Base-by-base conservation (phyloP, 2,329 filamentous ascomycete species). In the Ophiostoma ulmi region DNA sequence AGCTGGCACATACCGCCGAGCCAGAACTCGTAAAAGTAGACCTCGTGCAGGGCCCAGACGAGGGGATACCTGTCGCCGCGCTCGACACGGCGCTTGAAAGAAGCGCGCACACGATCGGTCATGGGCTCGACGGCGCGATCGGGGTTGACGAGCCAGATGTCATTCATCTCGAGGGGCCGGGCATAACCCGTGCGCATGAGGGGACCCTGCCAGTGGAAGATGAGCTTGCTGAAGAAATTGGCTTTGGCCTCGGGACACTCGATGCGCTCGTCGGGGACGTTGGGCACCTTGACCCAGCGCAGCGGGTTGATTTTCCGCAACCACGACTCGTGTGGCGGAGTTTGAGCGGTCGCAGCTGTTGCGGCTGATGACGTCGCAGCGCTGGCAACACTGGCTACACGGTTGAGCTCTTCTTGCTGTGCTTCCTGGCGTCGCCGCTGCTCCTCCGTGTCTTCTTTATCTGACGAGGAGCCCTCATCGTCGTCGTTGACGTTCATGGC, bases 131-230 rank as follows among this genome's bases (percentile, higher is more conserved):
- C 88, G 20, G 88, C 86, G 72, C 95, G 86, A 72, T 91, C 82
- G 0, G 94, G 94, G 74, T 97, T 97, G 75, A 98, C 91, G 0
- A 84, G 82, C 90, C 93, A 98, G 71, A 99, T 88, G 78, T 99
- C 95, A 74, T 91, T 91, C 70, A 89, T 81, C 76, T 97, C 90
- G 1, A 99, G 85, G 1, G 89, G 88, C 17, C 95, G 89, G 77
- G 92, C 89, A 80, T 97, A 98, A 48, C 95, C 95, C 55, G 88
- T 81, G 79, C 81, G 84, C 94, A 98, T 98, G 70, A 98, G 78
- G 1, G 92, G 90, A 0, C 88, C 88, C 85, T 97, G 94, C 94
- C 94, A 98, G 78, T 93, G 88, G 77, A 97, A 98, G 4, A 90
- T 90, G 31, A 97, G 78, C 71, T 84, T 78, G 80, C 92, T 97